Conservation (phyloP, 1,139 yeast species). For the Diutina ranongensis region DNA sequence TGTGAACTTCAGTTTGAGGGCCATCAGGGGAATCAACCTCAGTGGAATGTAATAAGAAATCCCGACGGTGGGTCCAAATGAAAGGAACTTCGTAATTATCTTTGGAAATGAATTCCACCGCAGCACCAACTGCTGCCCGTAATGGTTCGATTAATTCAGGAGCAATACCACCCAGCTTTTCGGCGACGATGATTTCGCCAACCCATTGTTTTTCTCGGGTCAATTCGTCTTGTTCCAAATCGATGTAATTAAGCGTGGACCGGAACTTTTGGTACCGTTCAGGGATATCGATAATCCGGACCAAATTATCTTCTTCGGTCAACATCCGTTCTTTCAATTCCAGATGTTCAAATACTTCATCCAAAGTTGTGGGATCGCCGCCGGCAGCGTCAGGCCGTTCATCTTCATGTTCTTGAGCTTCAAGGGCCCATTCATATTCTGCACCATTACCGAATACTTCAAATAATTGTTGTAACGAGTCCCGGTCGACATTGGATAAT, state of each 20-base stretch:
- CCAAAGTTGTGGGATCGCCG: slow-evolving; percentile 50
- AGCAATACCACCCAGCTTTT: slow-evolving; percentile 29
- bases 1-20: slow-evolving; percentile 30
- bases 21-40: slow-evolving; percentile 40
- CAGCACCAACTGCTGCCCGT: slow-evolving; percentile 59
- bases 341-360: slow-evolving; percentile 89
- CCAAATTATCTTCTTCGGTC: slow-evolving; percentile 84
- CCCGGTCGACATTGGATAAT: slow-evolving; percentile 76
- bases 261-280: slow-evolving; percentile 83
- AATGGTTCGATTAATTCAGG: slow-evolving; percentile 47
- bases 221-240: slow-evolving; percentile 58
- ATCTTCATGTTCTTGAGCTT: slow-evolving; percentile 68
- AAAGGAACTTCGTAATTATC: slow-evolving; percentile 91
- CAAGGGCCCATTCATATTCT: slow-evolving; percentile 96
- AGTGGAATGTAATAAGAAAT: slow-evolving; percentile 58
- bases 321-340: slow-evolving; percentile 85
- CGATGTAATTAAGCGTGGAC: slow-evolving; percentile 49
- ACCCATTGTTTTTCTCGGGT: slow-evolving; percentile 73
- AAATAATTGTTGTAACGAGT: slow-evolving; percentile 81
- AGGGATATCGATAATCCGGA: slow-evolving; percentile 81
- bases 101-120: slow-evolving; percentile 65
- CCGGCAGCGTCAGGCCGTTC: slow-evolving; percentile 48
- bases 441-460: slow-evolving; percentile 97
- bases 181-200: slow-evolving; percentile 41
- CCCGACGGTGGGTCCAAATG: slow-evolving; percentile 92